Evolutionary conservation across 179 eudicot species (phyloP), one percentile per base, ranked within the genome.

Genomic region (Drosera spatulata): DNA sequence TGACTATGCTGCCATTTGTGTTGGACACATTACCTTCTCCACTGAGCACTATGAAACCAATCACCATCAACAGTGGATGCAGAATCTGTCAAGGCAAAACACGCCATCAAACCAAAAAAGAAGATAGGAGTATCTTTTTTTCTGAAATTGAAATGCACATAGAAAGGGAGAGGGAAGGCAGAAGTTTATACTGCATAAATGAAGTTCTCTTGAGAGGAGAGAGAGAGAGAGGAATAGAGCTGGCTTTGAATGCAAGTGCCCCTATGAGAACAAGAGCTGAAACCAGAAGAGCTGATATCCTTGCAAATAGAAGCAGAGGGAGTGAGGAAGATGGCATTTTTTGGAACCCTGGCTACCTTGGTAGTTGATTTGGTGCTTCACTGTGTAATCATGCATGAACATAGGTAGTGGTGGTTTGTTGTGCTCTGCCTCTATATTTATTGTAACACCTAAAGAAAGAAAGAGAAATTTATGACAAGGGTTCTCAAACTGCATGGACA

Each of bases 61-160:
- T 86, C 77, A 89, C 97, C 97, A 89, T 89, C n/a, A 86, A 58
- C 67, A 89, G 53, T 60, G 97, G 97, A 70, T 89, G 97, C 46
- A 89, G 78, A 42, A 76, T 86, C 97, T 89, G 79, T 22, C 11
- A 47, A 68, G 41, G 22, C 55, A 14, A 56, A 55, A 63, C 61
- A 50, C 61, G 70, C 13, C 22, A 59, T 49, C 7, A 55, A 22
- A 61, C n/a, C 60, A 50, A 62, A 43, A 51, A 39, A 58, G 52
- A 60, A 46, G 4, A 39, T n/a, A 9, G 56, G 41, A 22, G 33
- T 22, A 22, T 22, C 33, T 1, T 22, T 22, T 22, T 22, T 38
- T 7, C 44, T 10, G 2, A 4, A 50, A 61, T 49, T 48, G 38
- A 50, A 49, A 48, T 59, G 39, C 43, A 8, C 6, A 66, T 46